Base-by-base conservation (phyloP, 768 basidiomycete genomes). In the Tricholomella constricta region DNA sequence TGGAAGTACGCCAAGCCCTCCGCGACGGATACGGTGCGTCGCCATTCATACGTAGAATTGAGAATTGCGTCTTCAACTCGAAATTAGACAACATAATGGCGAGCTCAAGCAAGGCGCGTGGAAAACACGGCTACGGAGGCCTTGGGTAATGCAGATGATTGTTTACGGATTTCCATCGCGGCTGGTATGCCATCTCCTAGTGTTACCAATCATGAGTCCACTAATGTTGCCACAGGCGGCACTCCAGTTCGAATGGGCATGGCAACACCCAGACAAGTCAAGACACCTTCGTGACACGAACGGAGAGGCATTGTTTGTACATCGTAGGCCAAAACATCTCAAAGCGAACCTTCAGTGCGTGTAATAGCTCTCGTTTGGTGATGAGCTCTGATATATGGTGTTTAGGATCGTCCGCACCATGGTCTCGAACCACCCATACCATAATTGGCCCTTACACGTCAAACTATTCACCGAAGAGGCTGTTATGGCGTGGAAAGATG, bases 91-190 rank as follows among this genome's bases (percentile, higher is more conserved):
- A 62, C 91, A 94, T 66, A 94, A 94, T 69, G 90, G 90, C 25
- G 83, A 88, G 66, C 67, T 91, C 50, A 70, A 78, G 0, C 80
- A 82, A 61, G 91, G 91, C 15, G 91, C 89, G 9, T 76, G 73
- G 68, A 87, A 81, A 67, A 92, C 90, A 0, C 71, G 69, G 38
- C 58, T 71, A 22, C 78, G 79, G 41, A 67, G 87, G 22, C 88
- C 88, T 36, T 92, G 89, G 90, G 77, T 83, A 10, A 91, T 94
- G 89, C 84, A 87, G 53, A 86, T 92, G 85, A 85, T 92, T 32
- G 85, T 92, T 1, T 79, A 89, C 64, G 91, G 91, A 4, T 92
- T 94, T 60, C 89, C 90, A 0, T 89, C 86, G 51, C 84, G 82
- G 64, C 67, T 79, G 38, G 78, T 78, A 54, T 35, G 69, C 53